Percentiles rank a stretch among this genome's conserved stretches.
Conservation (phyloP, 2,329 filamentous ascomycete genomes). For the Eurotiales sp. region DNA sequence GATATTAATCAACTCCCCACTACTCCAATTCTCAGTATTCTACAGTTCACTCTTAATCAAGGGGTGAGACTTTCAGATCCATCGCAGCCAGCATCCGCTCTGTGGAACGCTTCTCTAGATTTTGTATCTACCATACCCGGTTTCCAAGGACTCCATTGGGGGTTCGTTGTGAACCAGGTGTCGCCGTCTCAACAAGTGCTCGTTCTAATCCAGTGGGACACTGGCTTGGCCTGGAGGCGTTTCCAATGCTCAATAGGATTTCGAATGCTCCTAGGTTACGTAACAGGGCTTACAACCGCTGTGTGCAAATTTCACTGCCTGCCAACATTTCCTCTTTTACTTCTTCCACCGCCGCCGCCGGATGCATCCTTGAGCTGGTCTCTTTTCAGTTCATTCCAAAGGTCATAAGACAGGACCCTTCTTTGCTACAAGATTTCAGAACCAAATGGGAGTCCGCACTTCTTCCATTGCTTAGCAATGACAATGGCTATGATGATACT, state of each 20-base stretch:
- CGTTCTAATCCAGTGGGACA: slow-evolving; percentile 8
- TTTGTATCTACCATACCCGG: slow-evolving; percentile 6
- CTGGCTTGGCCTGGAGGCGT: not conserved
- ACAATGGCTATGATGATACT: too few species aligned
- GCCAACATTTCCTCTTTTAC: not conserved
- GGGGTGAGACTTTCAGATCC: slow-evolving; percentile 1
- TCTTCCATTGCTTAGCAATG: not conserved
- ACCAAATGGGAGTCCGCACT: not conserved
- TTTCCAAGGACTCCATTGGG: slow-evolving; percentile 7
- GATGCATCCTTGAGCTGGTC: not conserved
- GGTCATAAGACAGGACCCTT: not conserved
- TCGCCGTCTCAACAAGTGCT: slow-evolving; percentile 1
- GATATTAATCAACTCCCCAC: slow-evolving; percentile 2
- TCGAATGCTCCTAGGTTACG: slow-evolving; percentile 4
- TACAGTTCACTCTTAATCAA: slow-evolving; percentile 2
- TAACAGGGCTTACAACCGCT: slow-evolving; percentile 1
- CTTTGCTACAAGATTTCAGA: not conserved
- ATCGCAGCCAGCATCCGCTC: not conserved
- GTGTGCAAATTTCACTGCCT: slow-evolving; percentile 4
- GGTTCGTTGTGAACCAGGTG: not conserved
- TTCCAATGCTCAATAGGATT: slow-evolving; percentile 6
- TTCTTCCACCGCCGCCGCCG: too few species aligned
- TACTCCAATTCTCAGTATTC: slow-evolving; percentile 6
- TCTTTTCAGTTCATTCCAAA: not conserved
- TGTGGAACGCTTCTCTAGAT: not conserved